These are phyloP conservation scores for Salvia sclarea DNA, from an alignment of 305 asterid genomes.

Conservation along the genomic window DNA sequence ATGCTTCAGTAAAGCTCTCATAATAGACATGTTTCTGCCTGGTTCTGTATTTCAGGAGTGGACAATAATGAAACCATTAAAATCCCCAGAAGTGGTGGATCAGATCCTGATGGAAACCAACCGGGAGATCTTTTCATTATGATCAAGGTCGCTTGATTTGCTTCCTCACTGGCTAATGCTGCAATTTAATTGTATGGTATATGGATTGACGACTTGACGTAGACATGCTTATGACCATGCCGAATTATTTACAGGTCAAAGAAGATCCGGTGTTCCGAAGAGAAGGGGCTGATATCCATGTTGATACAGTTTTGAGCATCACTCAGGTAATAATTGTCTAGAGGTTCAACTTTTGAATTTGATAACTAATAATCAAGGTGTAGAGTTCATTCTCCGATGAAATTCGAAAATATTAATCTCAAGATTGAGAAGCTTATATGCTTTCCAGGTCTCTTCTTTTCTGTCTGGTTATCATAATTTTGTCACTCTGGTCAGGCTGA, in stretches of 20 bases:
- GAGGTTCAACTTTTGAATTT: constrained; percentile 25
- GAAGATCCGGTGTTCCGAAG: constrained; percentile 98
- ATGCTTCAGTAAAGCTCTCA: background rate
- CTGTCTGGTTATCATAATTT: constrained; percentile 11
- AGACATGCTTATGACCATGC: constrained; percentile 24
- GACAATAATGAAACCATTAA: constrained; percentile 74
- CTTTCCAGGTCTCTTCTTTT: background rate
- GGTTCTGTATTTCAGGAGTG: constrained; percentile 57
- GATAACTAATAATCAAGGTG: background rate
- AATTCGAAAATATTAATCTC: background rate
- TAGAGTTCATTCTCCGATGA: background rate
- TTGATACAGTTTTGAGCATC: constrained; percentile 81
- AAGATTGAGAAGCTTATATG: background rate
- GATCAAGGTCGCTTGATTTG: constrained; percentile 60
- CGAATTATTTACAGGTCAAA: constrained; percentile 61
- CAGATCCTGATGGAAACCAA: constrained; percentile 94
- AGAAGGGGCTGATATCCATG: constrained; percentile 92
- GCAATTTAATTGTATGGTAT: constrained; percentile 8
- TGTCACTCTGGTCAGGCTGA: constrained; percentile 11
- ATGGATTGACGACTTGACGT: background rate
- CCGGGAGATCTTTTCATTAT: constrained; percentile 86
- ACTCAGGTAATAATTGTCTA: constrained; percentile 65
- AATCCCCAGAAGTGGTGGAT: constrained; percentile 88
- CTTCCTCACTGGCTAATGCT: constrained; percentile 13
- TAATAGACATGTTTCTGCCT: constrained; percentile 16